Conservation (phyloP, 768 basidiomycete genomes). For the Xerocomellus dryophilus region DNA sequence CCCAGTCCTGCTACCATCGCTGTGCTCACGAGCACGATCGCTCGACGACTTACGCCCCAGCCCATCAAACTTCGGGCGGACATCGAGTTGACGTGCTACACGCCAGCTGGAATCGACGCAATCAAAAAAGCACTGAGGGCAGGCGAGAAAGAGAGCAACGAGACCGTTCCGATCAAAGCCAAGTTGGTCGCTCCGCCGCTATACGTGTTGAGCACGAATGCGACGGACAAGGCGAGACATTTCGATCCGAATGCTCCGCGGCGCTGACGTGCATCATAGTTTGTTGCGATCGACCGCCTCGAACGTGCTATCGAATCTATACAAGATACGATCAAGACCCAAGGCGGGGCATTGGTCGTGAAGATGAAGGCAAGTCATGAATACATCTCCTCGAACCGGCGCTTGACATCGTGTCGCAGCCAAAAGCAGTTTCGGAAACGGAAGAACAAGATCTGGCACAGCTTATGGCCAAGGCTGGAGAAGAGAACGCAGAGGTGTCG, state of each 20-base stretch:
- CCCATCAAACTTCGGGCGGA: slow-evolving; percentile 98
- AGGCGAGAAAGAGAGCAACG: slow-evolving; percentile 84
- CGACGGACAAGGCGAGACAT: slow-evolving; percentile 81
- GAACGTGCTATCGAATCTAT: slow-evolving; percentile 94
- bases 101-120: slow-evolving; percentile 92
- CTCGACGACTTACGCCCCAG: slow-evolving; percentile 93
- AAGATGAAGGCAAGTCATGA: slow-evolving; percentile 83
- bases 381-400: background rate
- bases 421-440: slow-evolving; percentile 95
- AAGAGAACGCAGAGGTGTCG: slow-evolving; percentile 94
- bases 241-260: background rate
- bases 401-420: slow-evolving; percentile 46
- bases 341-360: slow-evolving; percentile 82
- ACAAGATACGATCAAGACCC: slow-evolving; percentile 75
- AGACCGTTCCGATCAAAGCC: slow-evolving; percentile 94
- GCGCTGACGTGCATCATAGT: slow-evolving; percentile 45
- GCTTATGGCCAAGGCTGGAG: slow-evolving; percentile 91
- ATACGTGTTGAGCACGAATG: slow-evolving; percentile 93
- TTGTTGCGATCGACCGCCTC: slow-evolving; percentile 86
- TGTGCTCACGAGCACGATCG: slow-evolving; percentile 79
- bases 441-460: slow-evolving; percentile 97
- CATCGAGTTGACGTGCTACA: slow-evolving; percentile 95
- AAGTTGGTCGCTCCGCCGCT: slow-evolving; percentile 94
- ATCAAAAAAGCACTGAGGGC: slow-evolving; percentile 89
- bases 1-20: slow-evolving; percentile 55